These are phyloP conservation scores for Protomyces inundatus DNA, from an alignment of 1,139 yeast species.

Conservation along the genomic window DNA sequence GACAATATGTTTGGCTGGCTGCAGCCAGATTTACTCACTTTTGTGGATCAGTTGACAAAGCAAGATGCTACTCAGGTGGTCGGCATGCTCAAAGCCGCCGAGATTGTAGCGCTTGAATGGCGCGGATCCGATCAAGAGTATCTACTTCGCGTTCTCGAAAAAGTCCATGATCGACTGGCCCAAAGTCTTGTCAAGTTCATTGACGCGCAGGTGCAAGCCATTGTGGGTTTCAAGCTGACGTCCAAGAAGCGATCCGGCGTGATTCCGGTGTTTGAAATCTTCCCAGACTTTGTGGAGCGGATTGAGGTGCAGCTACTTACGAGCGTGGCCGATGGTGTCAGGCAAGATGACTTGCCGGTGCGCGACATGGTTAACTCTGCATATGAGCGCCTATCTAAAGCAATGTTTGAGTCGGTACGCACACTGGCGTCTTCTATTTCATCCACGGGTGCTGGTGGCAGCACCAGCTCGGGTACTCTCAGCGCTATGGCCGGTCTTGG, in stretches of 20 bases:
- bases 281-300: constrained; percentile 45
- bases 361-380: constrained; percentile 45
- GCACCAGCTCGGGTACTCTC: background rate
- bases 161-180: constrained; percentile 50
- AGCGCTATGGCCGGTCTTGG: background rate
- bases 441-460: background rate
- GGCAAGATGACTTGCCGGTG: constrained; percentile 34
- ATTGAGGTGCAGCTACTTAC: constrained; percentile 40
- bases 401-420: constrained; percentile 38
- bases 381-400: constrained; percentile 41
- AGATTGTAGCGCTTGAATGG: constrained; percentile 40
- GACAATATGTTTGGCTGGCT: constrained; percentile 53
- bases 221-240: constrained; percentile 51
- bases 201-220: constrained; percentile 49
- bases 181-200: constrained; percentile 58
- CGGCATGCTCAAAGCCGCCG: constrained; percentile 44
- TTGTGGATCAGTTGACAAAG: constrained; percentile 39
- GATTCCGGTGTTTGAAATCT: constrained; percentile 44
- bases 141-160: constrained; percentile 50
- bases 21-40: constrained; percentile 44
- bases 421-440: constrained; percentile 36
- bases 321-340: constrained; percentile 28
- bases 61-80: constrained; percentile 45
- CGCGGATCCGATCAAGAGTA: constrained; percentile 64
- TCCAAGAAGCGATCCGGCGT: constrained; percentile 44